Evolutionary conservation across 2,329 filamentous ascomycete genomes (phyloP), one percentile per base, ranked within the genome.

Genomic region (Colletotrichum shisoi): DNA sequence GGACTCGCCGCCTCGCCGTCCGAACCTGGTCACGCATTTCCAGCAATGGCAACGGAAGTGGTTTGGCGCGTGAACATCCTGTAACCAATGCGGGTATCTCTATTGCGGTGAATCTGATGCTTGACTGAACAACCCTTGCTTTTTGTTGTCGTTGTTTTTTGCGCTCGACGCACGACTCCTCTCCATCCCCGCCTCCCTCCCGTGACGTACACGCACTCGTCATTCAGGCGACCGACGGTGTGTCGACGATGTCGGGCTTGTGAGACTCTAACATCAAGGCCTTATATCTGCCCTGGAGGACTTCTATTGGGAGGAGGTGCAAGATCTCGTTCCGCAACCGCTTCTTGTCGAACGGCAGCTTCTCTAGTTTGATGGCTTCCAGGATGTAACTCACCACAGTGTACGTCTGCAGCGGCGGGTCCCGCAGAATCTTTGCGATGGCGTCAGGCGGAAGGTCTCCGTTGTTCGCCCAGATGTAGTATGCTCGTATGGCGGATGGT

Each of bases 351-450:
- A 81, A 87, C 0, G 83, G 80, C 13, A 90, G 71, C 15, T 76
- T 78, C 71, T 88, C 87, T 6, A 76, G 51, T 53, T 78, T 76
- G 27, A 91, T 77, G 0, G 84, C 83, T 9, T 84, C 79, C 2
- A 90, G 74, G 9, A 92, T 85, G 71, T 91, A 90, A 0, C 72
- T 76, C 1, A 81, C 79, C 1, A 91, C 86, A 0, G 87, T 91
- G 15, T 72, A 75, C 0, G 76, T 79, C 69, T 84, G 79, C 3
- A 92, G 74, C 2, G 89, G 88, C 15, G 88, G 87, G 11, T 86
- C 78, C 2, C 88, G 81, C n/a, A 90, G 76, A 1, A 90, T 69
- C 3, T 73, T 76, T 2, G 87, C 87, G 17, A 91, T 79, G 1
- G 79, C 76, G 0, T 76, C 72, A 0, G 87, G 79, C 0, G 74